Base-by-base conservation (phyloP, 1,284 basidiomycete genomes). In the Trichosporon coremiiforme region DNA sequence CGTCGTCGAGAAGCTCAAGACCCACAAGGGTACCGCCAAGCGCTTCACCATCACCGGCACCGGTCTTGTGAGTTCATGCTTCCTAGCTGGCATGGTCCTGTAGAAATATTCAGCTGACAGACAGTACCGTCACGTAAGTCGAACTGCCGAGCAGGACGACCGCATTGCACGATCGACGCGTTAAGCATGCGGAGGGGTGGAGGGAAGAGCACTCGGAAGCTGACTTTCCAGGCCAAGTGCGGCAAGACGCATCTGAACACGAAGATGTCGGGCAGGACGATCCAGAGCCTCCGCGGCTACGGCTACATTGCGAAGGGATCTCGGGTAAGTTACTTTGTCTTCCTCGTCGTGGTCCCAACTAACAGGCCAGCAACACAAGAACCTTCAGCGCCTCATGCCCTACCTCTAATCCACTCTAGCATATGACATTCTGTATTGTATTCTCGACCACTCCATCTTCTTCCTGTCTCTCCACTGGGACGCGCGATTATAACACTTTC, bases 181-280 rank as follows among this genome's bases (percentile, higher is more conserved):
- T 1, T 33, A 6, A 33, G 4, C 5, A 5, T 8, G 25, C 25
- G 5, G 29, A 60, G 33, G 8, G 2, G 7, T 4, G n/a, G 25
- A 5, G 8, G 22, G 10, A 22, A 8, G 22, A 12, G 47, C 6
- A 20, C 3, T 1, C 1, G 33, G 29, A 15, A 60, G 22, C 31
- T 33, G 13, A 33, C 57, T 5, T 2, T 12, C 1, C 68, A 75
- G 75, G 73, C 71, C 13, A 75, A 78, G 74, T 75, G 77, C 2
- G 78, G 78, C 6, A 79, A 79, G 71, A 50, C 70, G 20, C 78
- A 79, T 71, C 66, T 79, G 36, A 79, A 79, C 68, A 78, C 78
- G 13, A 45, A 66, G 20, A 74, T 77, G 70, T 76, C 77, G 22
- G 70, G 77, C 6, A 36, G 65, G 17, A 66, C 71, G 25, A 76